A percentile compares a stretch with the other conserved stretches of the same genome.
Evolutionary conservation across 2,329 filamentous ascomycete genomes (phyloP).

Genomic region (Graphiopsis chlorocephala): DNA sequence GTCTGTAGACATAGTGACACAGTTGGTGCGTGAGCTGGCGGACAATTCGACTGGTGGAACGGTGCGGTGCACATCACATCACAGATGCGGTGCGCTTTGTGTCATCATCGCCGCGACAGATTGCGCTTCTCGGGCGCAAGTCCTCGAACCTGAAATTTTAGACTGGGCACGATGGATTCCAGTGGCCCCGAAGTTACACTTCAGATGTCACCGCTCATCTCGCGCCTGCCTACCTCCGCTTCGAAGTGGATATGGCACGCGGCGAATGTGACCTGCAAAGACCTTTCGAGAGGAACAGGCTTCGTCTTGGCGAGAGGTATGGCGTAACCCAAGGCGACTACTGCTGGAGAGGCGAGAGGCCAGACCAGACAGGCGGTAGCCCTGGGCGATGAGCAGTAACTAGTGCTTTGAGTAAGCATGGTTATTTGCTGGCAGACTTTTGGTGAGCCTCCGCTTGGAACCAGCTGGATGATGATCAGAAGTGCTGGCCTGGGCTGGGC

Average conservation of each 20-base stretch:
- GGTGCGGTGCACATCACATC: slow-evolving; percentile 10
- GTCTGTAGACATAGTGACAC: slow-evolving; percentile 1
- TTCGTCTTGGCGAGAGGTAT: slow-evolving; percentile 7
- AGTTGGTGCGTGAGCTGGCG: slow-evolving; percentile 2
- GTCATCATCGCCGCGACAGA: slow-evolving; percentile 5
- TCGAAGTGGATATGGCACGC: slow-evolving; percentile 12
- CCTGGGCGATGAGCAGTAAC: background rate
- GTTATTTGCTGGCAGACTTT: slow-evolving; percentile 6
- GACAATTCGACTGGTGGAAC: slow-evolving; percentile 6
- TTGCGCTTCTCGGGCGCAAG: background rate
- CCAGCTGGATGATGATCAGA: background rate
- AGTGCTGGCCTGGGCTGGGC: background rate
- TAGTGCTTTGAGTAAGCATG: slow-evolving; percentile 9
- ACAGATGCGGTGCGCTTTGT: slow-evolving; percentile 8
- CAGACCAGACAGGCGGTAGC: background rate
- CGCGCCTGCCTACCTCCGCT: background rate
- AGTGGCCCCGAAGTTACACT: background rate
- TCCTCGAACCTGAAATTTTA: background rate
- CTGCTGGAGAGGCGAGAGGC: background rate
- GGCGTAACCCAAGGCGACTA: background rate
- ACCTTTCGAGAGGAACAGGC: background rate
- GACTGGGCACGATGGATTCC: slow-evolving; percentile 10
- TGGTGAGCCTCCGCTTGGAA: slow-evolving; percentile 7
- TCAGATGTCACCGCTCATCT: slow-evolving; percentile 13
- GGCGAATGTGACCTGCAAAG: slow-evolving; percentile 9